Conservation (phyloP, 768 basidiomycete genomes). For the Kwoniella europaea region DNA sequence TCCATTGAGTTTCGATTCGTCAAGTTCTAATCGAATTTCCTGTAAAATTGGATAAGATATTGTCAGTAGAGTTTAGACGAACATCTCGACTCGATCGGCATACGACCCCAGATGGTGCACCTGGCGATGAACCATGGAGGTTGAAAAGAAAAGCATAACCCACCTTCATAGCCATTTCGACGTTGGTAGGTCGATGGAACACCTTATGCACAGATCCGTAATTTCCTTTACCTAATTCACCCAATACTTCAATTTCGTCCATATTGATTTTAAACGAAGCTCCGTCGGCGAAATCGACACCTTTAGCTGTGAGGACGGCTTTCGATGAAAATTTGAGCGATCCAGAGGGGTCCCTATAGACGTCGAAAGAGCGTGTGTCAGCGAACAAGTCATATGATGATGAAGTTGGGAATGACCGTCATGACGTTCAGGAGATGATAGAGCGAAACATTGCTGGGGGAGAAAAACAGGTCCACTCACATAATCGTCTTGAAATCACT, state of each 20-base stretch:
- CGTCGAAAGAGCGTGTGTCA: constrained; percentile 9
- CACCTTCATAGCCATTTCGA: constrained; percentile 99
- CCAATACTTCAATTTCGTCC: constrained; percentile 84
- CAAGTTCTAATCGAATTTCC: constrained; percentile 97
- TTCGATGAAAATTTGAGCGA: constrained; percentile 91
- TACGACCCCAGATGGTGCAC: no score
- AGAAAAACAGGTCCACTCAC: constrained; percentile 63
- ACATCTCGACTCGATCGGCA: no score
- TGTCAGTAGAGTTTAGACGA: no score
- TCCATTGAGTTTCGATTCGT: constrained; percentile 87
- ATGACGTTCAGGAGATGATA: background rate
- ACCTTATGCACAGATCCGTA: constrained; percentile 98
- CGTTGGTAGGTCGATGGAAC: constrained; percentile 88
- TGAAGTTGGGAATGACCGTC: background rate
- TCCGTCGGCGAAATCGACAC: constrained; percentile 87
- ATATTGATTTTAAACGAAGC: constrained; percentile 91
- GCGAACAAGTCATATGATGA: background rate
- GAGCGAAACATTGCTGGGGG: no score
- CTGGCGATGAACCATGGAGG: background rate
- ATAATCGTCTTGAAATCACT: constrained; percentile 92
- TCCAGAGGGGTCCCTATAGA: constrained; percentile 86
- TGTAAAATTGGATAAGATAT: constrained; percentile 55
- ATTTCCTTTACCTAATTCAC: constrained; percentile 94
- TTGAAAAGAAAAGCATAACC: constrained; percentile 27
- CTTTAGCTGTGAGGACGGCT: constrained; percentile 85